These are phyloP conservation scores for Extremus antarcticus DNA, from an alignment of 495 filamentous ascomycete species.

Conservation along the genomic window DNA sequence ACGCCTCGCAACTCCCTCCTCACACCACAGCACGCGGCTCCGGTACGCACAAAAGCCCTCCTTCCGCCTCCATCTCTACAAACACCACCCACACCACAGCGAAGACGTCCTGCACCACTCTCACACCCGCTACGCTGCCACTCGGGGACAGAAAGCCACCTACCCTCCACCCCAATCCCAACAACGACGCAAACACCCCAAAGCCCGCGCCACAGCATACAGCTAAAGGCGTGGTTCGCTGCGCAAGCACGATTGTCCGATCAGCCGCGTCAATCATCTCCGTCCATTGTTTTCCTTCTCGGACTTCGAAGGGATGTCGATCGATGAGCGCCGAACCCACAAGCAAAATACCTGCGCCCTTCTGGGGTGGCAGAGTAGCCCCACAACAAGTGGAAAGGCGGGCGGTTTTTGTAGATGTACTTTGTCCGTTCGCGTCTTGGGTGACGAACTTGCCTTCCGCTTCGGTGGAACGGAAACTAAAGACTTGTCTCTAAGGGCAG, in stretches of 20 bases:
- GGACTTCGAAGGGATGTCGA: slow-evolving; percentile 15
- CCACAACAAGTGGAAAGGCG: slow-evolving; percentile 17
- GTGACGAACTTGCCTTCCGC: slow-evolving; percentile 7
- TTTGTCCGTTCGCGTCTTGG: slow-evolving; percentile 27
- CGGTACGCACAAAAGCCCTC: slow-evolving; percentile 5
- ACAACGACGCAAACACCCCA: slow-evolving; percentile 10
- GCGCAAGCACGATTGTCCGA: slow-evolving; percentile 18
- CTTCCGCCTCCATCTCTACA: neutral
- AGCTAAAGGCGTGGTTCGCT: slow-evolving; percentile 18
- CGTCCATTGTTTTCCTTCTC: slow-evolving; percentile 4
- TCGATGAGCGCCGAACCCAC: slow-evolving; percentile 28
- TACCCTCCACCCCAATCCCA: slow-evolving; percentile 24
- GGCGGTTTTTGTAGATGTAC: slow-evolving; percentile 36
- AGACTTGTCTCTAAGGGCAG: slow-evolving; percentile 33
- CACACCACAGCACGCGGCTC: slow-evolving; percentile 9
- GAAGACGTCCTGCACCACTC: slow-evolving; percentile 29
- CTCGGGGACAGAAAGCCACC: slow-evolving; percentile 9
- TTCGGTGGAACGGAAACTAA: slow-evolving; percentile 27
- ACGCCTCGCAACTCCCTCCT: neutral
- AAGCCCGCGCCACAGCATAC: slow-evolving; percentile 22
- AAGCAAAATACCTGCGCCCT: slow-evolving; percentile 10
- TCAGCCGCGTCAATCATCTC: slow-evolving; percentile 32
- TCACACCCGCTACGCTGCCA: slow-evolving; percentile 21
- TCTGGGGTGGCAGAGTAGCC: slow-evolving; percentile 7
- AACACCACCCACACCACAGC: slow-evolving; percentile 12